phyloP scores from a whole-genome alignment of 805 yeast species.

The Candida endomychidarum region DNA sequence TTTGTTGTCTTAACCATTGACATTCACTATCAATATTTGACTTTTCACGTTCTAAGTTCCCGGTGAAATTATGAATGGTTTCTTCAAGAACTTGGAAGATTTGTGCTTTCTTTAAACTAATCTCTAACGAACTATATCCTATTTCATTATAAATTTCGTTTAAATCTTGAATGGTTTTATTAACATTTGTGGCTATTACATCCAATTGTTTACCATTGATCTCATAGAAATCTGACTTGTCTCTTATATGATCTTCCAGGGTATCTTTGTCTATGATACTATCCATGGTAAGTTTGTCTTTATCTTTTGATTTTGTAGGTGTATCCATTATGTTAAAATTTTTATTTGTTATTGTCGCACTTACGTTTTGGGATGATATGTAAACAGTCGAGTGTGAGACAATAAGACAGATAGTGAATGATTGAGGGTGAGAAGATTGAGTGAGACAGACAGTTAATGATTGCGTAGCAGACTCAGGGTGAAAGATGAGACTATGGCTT shows the following conservation, averaged over 20 bases:
- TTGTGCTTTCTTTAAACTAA: constrained; percentile 46
- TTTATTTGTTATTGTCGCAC: constrained; percentile 2
- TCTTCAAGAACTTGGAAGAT: constrained; percentile 51
- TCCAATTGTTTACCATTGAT: constrained; percentile 23
- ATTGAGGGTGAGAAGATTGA: too few species aligned
- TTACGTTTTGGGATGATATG: constrained; percentile 4
- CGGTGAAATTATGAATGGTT: constrained; percentile 44
- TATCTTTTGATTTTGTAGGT: constrained; percentile 8
- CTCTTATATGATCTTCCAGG: background rate
- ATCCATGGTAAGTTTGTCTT: background rate
- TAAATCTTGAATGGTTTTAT: constrained; percentile 40
- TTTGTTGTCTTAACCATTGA: constrained; percentile 46
- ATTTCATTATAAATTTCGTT: constrained; percentile 49
- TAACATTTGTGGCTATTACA: constrained; percentile 33
- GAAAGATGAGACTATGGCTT: too few species aligned
- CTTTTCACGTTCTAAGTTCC: constrained; percentile 35
- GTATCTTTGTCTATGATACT: background rate
- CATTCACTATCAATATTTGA: constrained; percentile 41
- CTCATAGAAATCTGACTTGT: constrained; percentile 1
- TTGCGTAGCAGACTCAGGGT: too few species aligned
- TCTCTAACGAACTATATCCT: constrained; percentile 54
- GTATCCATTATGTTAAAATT: constrained; percentile 9
- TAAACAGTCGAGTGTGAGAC: constrained; percentile 9
- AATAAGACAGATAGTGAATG: background rate
- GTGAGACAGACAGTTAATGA: too few species aligned